Evolutionary conservation across 805 yeast genomes (phyloP).

Genomic region (Jamesozyma hellenica): DNA sequence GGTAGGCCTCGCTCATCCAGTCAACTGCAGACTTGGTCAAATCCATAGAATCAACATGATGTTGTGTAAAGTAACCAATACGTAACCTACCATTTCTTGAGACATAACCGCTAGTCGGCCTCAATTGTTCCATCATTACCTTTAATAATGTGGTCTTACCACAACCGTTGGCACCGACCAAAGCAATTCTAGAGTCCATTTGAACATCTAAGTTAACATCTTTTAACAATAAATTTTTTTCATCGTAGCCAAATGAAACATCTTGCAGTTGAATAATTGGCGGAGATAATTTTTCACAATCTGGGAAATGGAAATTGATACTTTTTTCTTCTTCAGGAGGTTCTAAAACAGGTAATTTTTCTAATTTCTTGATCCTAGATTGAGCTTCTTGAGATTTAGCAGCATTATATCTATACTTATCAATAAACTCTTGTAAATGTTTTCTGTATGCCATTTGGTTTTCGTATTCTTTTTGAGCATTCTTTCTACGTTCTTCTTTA

Average conservation of each 20-base stretch:
- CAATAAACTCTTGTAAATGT: slow-evolving; percentile 90
- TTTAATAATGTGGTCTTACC: slow-evolving; percentile 95
- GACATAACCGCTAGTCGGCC: slow-evolving; percentile 70
- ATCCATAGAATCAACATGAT: slow-evolving; percentile 97
- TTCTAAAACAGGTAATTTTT: slow-evolving; percentile 84
- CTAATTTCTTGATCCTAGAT: slow-evolving; percentile 92
- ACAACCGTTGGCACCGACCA: slow-evolving; percentile 98
- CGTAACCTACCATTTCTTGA: slow-evolving; percentile 76
- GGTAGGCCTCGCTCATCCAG: slow-evolving; percentile 84
- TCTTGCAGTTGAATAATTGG: slow-evolving; percentile 84
- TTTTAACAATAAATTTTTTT: slow-evolving; percentile 51
- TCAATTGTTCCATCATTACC: slow-evolving; percentile 65
- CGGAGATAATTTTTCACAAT: slow-evolving; percentile 85
- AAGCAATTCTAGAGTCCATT: slow-evolving; percentile 88
- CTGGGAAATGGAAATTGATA: slow-evolving; percentile 85
- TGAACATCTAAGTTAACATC: slow-evolving; percentile 85
- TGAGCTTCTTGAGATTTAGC: slow-evolving; percentile 97
- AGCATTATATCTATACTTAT: slow-evolving; percentile 93
- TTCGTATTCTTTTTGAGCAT: slow-evolving; percentile 88
- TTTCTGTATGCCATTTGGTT: slow-evolving; percentile 93
- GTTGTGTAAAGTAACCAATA: slow-evolving; percentile 96
- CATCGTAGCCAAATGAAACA: slow-evolving; percentile 77
- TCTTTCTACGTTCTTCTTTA: slow-evolving; percentile 89
- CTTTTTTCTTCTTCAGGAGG: slow-evolving; percentile 89
- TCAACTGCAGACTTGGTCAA: slow-evolving; percentile 73